Base-by-base conservation (phyloP, 1,284 basidiomycete species). In the Trichosporon sp. region DNA sequence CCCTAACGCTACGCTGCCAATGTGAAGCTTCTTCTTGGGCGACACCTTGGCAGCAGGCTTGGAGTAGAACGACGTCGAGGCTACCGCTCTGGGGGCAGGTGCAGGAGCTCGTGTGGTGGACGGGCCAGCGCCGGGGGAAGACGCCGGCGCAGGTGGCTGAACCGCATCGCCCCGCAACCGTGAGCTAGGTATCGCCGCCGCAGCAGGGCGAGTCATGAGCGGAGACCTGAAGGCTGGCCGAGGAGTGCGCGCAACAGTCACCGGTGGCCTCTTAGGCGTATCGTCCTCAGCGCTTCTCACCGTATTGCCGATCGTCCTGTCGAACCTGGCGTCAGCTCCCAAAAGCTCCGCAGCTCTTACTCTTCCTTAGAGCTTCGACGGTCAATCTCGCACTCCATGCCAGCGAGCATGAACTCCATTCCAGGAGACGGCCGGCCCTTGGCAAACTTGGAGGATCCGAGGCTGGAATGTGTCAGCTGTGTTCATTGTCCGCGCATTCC, bases 351-450 rank as follows among this genome's bases (percentile, higher is more conserved):
- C 1, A 19, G 8, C 8, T 69, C 75, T 65, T 44, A 78, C 76
- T 75, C 75, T 9, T 73, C 71, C 6, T 58, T 60, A 1, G 67
- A 56, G 4, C 78, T 65, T 16, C 59, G 54, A 8, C 70, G 66
- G 57, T 79, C 76, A 2, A 78, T 69, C 33, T 74, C 70, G 14
- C 91, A 80, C 44, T 92, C 90, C 74, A 87, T 89, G 34, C 84
- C 84, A 1, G 87, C 86, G 7, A 93, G 75, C 7, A 73, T 79
- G 59, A 91, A 81, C 58, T 86, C 85, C 1, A 65, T 54, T 33
- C 77, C 72, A 32, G 69, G 54, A 7, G 61, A 61, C 13, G 67
- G 69, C 13, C 69, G 31, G 4, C 74, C 74, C 23, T 65, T 70
- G 0, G 66, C 63, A 27, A 75, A 69, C 8, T 68, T 60, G 2